A percentile compares a stretch with the other conserved stretches of the same genome.
These are phyloP conservation scores for Naganishia albida DNA, from an alignment of 1,284 basidiomycete species.

Conservation along the genomic window DNA sequence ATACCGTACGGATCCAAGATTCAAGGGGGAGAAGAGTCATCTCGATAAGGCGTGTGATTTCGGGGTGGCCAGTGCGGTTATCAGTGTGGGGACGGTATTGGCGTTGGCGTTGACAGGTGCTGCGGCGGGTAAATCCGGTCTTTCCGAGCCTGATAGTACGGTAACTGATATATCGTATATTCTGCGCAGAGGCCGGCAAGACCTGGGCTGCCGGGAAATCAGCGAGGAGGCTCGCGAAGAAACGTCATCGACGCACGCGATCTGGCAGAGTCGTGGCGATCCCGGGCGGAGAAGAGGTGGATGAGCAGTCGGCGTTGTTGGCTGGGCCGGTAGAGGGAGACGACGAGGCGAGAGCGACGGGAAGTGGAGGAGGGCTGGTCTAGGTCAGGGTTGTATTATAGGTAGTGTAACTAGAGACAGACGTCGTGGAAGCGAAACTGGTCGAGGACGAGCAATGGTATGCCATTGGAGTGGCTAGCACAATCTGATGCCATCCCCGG, in stretches of 20 bases:
- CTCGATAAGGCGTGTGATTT: constrained; percentile 50
- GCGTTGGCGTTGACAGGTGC: constrained; percentile 51
- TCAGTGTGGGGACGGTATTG: constrained; percentile 43
- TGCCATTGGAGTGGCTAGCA: too few species aligned
- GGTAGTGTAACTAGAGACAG: background rate
- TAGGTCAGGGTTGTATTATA: background rate
- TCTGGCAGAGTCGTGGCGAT: constrained; percentile 50
- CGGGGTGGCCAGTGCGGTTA: constrained; percentile 47
- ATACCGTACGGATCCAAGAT: constrained; percentile 50
- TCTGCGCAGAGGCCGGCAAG: constrained; percentile 43
- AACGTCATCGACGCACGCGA: constrained; percentile 46
- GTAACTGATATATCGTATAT: background rate
- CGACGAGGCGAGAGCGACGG: constrained; percentile 11
- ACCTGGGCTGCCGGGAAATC: constrained; percentile 53
- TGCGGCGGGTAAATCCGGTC: constrained; percentile 45
- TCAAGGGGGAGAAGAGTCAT: constrained; percentile 41
- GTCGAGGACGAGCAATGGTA: too few species aligned
- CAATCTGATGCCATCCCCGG: too few species aligned
- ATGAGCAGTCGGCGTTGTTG: constrained; percentile 47
- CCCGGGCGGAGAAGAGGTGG: constrained; percentile 39
- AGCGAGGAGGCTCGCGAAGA: constrained; percentile 42
- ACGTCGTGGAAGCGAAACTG: too few species aligned
- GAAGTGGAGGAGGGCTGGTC: background rate
- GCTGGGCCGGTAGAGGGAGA: constrained; percentile 23
- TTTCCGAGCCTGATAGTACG: background rate